These are phyloP conservation scores for Piper betle DNA, from an alignment of 164 flowering plant species.

Conservation along the genomic window DNA sequence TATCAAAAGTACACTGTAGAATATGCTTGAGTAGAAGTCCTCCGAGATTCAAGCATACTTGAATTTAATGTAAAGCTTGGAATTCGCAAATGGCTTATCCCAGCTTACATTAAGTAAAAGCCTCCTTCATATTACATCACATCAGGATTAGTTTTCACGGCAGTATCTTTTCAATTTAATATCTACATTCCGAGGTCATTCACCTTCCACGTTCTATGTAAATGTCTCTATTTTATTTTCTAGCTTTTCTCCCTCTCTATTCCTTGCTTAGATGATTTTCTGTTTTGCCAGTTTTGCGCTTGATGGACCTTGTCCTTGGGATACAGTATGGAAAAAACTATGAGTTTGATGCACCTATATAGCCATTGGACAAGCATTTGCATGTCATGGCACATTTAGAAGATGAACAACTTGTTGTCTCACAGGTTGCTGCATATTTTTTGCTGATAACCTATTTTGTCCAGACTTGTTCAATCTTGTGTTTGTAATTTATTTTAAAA, in stretches of 20 bases:
- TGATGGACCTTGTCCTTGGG: too few relatives aligned
- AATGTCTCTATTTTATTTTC: background rate
- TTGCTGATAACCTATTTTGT: background rate
- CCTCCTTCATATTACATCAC: constrained; percentile 86
- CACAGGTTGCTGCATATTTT: constrained; percentile 44
- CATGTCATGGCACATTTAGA: constrained; percentile 65
- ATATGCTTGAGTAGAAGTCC: constrained; percentile 51
- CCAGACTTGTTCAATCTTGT: constrained; percentile 1
- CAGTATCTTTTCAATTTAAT: constrained; percentile 82
- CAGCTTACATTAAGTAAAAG: constrained; percentile 61
- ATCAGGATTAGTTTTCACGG: constrained; percentile 75
- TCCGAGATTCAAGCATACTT: constrained; percentile 44
- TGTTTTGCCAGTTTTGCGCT: background rate
- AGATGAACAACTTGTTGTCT: constrained; percentile 86
- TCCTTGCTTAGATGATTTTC: background rate
- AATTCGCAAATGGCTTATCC: constrained; percentile 54
- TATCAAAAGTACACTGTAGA: constrained; percentile 87
- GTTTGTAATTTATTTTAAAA: background rate
- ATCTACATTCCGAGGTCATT: constrained; percentile 83
- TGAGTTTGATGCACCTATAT: constrained; percentile 78
- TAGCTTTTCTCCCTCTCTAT: background rate
- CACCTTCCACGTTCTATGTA: background rate
- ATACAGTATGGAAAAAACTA: constrained; percentile 87
- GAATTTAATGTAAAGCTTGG: constrained; percentile 48
- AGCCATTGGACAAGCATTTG: constrained; percentile 70